phyloP scores from a whole-genome alignment of 148 eudicot genomes.

The Linanthus parryae region DNA sequence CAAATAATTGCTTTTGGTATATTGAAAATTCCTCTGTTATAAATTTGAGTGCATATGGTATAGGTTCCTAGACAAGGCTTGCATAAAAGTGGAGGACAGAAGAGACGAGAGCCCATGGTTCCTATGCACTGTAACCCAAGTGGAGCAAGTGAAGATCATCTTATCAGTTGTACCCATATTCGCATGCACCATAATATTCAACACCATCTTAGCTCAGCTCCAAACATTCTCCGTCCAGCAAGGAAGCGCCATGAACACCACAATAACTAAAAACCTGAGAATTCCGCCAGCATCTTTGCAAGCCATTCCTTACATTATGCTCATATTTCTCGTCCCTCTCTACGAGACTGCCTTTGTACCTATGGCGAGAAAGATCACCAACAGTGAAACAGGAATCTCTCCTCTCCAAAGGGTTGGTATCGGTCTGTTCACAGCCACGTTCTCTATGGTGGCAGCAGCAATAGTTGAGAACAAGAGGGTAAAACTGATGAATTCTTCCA shows the following conservation, averaged over 20 bases:
- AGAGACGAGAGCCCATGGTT: slow-evolving; percentile 56
- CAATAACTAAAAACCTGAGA: slow-evolving; percentile 35
- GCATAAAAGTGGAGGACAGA: slow-evolving; percentile 42
- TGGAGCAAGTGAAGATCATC: slow-evolving; percentile 83
- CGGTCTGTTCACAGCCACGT: slow-evolving; percentile 70
- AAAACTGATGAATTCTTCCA: slow-evolving; percentile 17
- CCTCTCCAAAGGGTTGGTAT: slow-evolving; percentile 73
- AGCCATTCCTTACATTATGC: slow-evolving; percentile 76
- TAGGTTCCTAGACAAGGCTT: slow-evolving; percentile 86
- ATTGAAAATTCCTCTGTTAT: not conserved
- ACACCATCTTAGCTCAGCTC: slow-evolving; percentile 90
- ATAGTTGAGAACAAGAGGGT: slow-evolving; percentile 46
- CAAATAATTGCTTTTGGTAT: no score
- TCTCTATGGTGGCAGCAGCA: slow-evolving; percentile 92
- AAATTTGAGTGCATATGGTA: not conserved
- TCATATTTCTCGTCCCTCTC: slow-evolving; percentile 68
- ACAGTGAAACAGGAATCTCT: slow-evolving; percentile 67
- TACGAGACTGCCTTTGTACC: slow-evolving; percentile 80
- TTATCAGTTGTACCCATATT: slow-evolving; percentile 78
- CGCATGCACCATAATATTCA: slow-evolving; percentile 86
- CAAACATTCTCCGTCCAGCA: slow-evolving; percentile 96
- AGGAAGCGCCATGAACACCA: slow-evolving; percentile 65
- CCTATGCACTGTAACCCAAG: slow-evolving; percentile 69
- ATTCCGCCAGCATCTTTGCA: slow-evolving; percentile 95
- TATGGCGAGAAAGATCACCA: slow-evolving; percentile 41